phyloP scores from a whole-genome alignment of 441 rosid species.

The Viola pubescens region DNA sequence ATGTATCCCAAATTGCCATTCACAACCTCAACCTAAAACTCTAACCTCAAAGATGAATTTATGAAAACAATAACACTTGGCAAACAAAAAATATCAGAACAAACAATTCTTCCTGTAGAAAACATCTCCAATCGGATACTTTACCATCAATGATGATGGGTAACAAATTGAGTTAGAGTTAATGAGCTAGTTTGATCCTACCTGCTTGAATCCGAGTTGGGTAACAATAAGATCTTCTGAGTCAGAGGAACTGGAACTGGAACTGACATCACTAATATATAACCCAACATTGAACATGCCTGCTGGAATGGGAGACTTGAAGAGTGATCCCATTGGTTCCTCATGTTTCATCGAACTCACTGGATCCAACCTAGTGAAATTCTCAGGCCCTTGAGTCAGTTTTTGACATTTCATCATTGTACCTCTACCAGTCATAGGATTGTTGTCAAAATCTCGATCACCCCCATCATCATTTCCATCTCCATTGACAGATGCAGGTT shows the following conservation, averaged over 20 bases:
- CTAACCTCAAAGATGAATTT: not conserved
- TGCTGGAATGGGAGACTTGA: not conserved
- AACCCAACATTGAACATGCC: not conserved
- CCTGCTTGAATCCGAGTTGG: slow-evolving; percentile 12
- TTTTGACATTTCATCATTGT: slow-evolving; percentile 15
- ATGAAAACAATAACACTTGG: not conserved
- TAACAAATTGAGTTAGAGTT: not conserved
- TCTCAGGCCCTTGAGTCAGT: slow-evolving; percentile 11
- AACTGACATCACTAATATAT: slow-evolving; percentile 1
- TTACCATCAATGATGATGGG: not conserved
- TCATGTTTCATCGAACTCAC: slow-evolving; percentile 6
- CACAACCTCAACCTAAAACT: not conserved
- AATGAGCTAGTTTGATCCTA: slow-evolving; percentile 9
- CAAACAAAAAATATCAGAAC: not conserved
- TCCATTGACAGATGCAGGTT: not conserved
- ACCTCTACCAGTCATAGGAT: not conserved
- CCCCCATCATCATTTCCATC: slow-evolving; percentile 5
- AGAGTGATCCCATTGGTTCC: slow-evolving; percentile 4
- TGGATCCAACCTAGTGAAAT: slow-evolving; percentile 3
- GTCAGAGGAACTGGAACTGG: slow-evolving; percentile 24
- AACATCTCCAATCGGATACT: not conserved
- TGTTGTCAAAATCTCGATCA: slow-evolving; percentile 2
- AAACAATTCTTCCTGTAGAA: not conserved
- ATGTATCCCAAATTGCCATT: not conserved
- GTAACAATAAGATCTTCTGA: slow-evolving; percentile 21